Evolutionary conservation across 352 stramenopile species (phyloP).

Genomic region (Phytopythium sindhum): DNA sequence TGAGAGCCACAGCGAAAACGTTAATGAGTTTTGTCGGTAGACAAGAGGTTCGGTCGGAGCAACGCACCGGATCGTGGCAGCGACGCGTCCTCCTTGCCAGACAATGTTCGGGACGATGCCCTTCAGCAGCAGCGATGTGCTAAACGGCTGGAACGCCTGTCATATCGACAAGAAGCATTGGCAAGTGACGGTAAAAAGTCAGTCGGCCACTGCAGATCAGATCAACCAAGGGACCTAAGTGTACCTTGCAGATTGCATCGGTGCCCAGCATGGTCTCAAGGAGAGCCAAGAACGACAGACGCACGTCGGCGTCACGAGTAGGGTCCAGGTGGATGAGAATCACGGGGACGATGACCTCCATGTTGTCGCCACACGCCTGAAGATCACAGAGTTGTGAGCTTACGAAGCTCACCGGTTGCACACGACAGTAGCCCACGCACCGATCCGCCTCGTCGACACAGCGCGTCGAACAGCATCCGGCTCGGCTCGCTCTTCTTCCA

Average conservation of each 20-base stretch:
- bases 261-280: constrained; percentile 78
- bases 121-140: constrained; percentile 55
- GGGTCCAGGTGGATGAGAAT: constrained; percentile 66
- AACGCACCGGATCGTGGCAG: constrained; percentile 74
- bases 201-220: neutral
- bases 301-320: constrained; percentile 66
- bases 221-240: neutral
- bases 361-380: constrained; percentile 58
- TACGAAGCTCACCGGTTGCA: neutral
- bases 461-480: constrained; percentile 72
- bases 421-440: constrained; percentile 22
- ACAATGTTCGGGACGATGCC: constrained; percentile 89
- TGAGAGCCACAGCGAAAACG: neutral
- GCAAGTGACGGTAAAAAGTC: neutral
- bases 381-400: neutral
- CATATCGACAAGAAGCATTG: neutral
- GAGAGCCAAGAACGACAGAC: constrained; percentile 78
- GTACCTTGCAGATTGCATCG: constrained; percentile 51
- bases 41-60: neutral
- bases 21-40: neutral
- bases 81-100: constrained; percentile 84
- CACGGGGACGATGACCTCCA: constrained; percentile 55
- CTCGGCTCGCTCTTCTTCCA: constrained; percentile 67
- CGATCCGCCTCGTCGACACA: constrained; percentile 58
- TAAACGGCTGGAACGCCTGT: constrained; percentile 68